A percentile compares a stretch with the other conserved stretches of the same genome.
phyloP scores from a whole-genome alignment of 495 filamentous ascomycete genomes.

The Saxophila tyrrhenica region DNA sequence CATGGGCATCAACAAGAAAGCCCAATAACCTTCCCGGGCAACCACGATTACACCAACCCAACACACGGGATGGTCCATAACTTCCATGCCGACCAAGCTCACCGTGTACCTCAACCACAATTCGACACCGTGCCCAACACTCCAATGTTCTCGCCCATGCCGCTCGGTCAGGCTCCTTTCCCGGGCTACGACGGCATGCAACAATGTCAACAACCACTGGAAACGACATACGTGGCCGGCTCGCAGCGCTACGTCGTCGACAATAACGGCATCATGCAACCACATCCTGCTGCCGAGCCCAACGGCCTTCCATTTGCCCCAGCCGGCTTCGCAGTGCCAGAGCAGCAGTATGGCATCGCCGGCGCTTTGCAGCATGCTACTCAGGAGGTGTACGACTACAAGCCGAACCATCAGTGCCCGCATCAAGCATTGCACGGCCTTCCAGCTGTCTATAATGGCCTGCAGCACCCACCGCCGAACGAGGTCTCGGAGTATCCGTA shows the following conservation, averaged over 20 bases:
- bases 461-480: background rate
- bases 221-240: background rate
- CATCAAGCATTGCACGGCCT: background rate
- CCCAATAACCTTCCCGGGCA: background rate
- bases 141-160: slow-evolving; percentile 3
- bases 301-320: background rate
- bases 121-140: slow-evolving; percentile 7
- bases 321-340: background rate
- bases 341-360: background rate
- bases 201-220: background rate
- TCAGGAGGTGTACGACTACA: background rate
- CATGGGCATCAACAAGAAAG: background rate
- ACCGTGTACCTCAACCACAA: slow-evolving; percentile 1
- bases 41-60: background rate
- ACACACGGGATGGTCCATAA: background rate
- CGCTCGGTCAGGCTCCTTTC: background rate
- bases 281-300: background rate
- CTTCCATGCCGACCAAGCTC: background rate
- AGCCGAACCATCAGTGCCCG: background rate
- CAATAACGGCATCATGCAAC: background rate
- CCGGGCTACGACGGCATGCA: background rate
- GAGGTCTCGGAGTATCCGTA: background rate
- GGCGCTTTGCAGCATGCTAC: background rate
- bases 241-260: background rate
- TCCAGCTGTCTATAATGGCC: background rate